These are phyloP conservation scores for Discostella stelligeroides DNA, from an alignment of 108 stramenopile genomes.

Conservation along the genomic window DNA sequence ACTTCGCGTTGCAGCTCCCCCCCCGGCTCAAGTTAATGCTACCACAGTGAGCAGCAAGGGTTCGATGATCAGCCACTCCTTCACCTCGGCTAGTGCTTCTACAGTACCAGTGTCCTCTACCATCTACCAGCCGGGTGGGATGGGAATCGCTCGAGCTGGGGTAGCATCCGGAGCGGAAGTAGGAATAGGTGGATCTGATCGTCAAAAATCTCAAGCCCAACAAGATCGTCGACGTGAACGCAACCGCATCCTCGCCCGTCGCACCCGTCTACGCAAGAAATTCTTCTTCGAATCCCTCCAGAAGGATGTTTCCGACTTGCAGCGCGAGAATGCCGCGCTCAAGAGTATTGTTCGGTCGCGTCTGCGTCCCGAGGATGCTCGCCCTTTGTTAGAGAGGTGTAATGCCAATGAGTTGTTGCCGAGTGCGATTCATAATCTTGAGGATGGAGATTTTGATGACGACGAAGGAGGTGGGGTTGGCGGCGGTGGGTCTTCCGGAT, in stretches of 20 bases:
- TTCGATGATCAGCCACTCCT: conserved; percentile 4
- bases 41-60: neutral
- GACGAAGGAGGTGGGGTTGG: conserved; percentile 10
- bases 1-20: conserved; percentile 19
- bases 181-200: conserved; percentile 29
- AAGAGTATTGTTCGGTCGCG: conserved; percentile 77
- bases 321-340: conserved; percentile 75
- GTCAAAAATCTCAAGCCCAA: conserved; percentile 85
- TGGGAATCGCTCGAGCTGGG: conserved; percentile 11
- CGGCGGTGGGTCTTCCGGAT: conserved; percentile 1
- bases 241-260: conserved; percentile 94
- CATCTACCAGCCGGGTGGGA: conserved; percentile 3
- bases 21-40: conserved; percentile 2
- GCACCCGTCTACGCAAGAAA: conserved; percentile 96
- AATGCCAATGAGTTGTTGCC: conserved; percentile 69
- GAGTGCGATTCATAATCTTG: conserved; percentile 52
- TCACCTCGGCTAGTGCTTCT: conserved; percentile 4
- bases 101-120: conserved; percentile 16
- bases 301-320: conserved; percentile 85
- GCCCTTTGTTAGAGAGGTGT: conserved; percentile 61
- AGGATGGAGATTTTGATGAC: conserved; percentile 41
- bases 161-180: neutral
- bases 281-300: conserved; percentile 97
- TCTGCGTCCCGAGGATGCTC: conserved; percentile 53
- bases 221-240: conserved; percentile 90